A percentile compares a stretch with the other conserved stretches of the same genome.
Conservation (phyloP, 2,329 filamentous ascomycete genomes). For the Drechslerella dactyloides region DNA sequence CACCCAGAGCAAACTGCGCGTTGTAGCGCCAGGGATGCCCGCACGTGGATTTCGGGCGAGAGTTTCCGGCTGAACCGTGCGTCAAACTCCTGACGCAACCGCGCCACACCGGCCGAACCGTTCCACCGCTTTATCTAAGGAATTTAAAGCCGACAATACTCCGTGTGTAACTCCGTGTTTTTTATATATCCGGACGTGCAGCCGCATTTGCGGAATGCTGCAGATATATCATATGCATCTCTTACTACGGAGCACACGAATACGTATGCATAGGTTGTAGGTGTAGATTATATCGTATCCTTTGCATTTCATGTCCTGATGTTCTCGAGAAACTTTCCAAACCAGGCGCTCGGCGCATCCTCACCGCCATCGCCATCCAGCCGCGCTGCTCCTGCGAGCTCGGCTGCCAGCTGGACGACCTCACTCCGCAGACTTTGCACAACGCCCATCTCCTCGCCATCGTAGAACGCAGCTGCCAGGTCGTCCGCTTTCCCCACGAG, state of each 20-base stretch:
- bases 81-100: not conserved
- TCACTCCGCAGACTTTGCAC: conserved; percentile 21
- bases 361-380: conserved; percentile 20
- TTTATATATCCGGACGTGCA: too few relatives aligned
- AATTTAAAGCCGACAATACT: too few relatives aligned
- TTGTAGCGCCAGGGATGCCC: conserved; percentile 13
- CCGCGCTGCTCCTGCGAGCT: conserved; percentile 27
- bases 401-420: conserved; percentile 21
- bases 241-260: not conserved
- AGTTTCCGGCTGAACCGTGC: not conserved
- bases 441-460: conserved; percentile 23
- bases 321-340: conserved; percentile 46
- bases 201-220: too few relatives aligned
- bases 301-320: conserved; percentile 9
- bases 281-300: too few relatives aligned
- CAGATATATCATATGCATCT: too few relatives aligned
- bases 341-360: conserved; percentile 38
- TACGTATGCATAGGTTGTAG: not conserved
- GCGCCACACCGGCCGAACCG: too few relatives aligned
- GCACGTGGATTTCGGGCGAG: conserved; percentile 49
- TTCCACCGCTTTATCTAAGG: too few relatives aligned
- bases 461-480: conserved; percentile 39
- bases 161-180: too few relatives aligned
- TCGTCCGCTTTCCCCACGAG: conserved; percentile 38
- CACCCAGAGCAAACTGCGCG: not conserved